Base-by-base conservation (phyloP, 495 filamentous ascomycete species). In the Penicillium angulare region DNA sequence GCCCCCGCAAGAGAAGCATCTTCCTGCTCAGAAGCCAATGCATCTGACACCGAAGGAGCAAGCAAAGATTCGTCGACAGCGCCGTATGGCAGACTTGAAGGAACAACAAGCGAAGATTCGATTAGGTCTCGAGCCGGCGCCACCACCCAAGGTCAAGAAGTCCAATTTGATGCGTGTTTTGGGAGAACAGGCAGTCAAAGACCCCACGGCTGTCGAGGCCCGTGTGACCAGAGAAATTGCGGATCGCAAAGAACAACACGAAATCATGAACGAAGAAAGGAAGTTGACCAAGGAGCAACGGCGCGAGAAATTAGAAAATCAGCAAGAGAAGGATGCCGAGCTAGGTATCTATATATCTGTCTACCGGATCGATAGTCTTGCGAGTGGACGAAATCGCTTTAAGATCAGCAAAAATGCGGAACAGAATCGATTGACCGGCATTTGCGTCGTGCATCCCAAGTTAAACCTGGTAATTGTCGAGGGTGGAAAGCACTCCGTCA, bases 101-200 rank as follows among this genome's bases (percentile, higher is more conserved):
- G 93, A 97, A 72, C 85, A 91, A 52, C 93, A 98, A 69, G 91
- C 92, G 44, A 97, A 97, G 77, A 90, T 96, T 49, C 78, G 92
- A 32, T 77, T 98, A 3, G 93, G 93, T 42, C 83, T 98, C 7
- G 85, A 89, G 49, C 88, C 89, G 2, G 88, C 95, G 5, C 88
- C 90, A 7, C 86, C 92, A 20, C 92, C 93, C 8, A 97, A 97
- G 66, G 87, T 97, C 56, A 97, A 95, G 71, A 93, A 92, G 65
- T 85, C 83, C 42, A 98, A 98, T 64, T 77, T 98, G 47, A 97
- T 98, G 93, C 86, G 91, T 39, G 93, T 99, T 3, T 74, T 97
- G n/a, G 93, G 93, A 35, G 90, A 97, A 62, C 88, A 96, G 66
- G 93, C 93, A 3, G 92, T 99, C 57, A 95, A 95, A 59, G 93